Evolutionary conservation across 1,284 basidiomycete species (phyloP), one percentile per base, ranked within the genome.

Genomic region (Cronartium quercuum): DNA sequence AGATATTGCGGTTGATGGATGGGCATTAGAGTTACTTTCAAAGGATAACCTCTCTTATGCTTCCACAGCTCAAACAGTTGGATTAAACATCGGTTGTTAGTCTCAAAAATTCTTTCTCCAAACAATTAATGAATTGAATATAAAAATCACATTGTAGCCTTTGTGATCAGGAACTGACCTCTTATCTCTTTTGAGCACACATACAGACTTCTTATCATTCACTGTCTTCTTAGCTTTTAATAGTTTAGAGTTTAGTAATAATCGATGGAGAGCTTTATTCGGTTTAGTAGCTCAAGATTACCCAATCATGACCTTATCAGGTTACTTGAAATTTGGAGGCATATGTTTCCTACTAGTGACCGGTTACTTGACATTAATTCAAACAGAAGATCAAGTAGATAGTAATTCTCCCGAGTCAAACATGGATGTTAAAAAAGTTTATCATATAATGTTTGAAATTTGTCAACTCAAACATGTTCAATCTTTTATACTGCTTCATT

Each of bases 1-100:
- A 87, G 92, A 98, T 82, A 98, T 98, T 77, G 95, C 95, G 63
- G 95, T 98, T 21, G 95, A 98, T 80, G 95, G 91, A 90, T 99
- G 96, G 96, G 96, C 96, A 7, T 86, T 98, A 69, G 98, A 94
- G 1, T 87, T 99, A 60, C 88, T 99, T 69, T 98, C 95, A 1
- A 89, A 93, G 77, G 94, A 95, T 77, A 96, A 94, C 81, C 84
- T 98, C 55, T 92, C 93, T 24, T 99, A 96, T 80, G 96, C 96
- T 6, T 95, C 92, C 35, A 98, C 95, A 3, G 97, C 95, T 66
- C 96, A 99, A 82, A 98, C 96, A 0, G 92, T 98, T 75, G 96
- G 96, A 21, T 86, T 98, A 57, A 98, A 97, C 79, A 91, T 92
- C 3, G 96, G 96, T 37, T 98, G 70, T 73, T 1, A 41, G 70